Evolutionary conservation across 75 land plant genomes (phyloP).

Genomic region (Isoetes taiwanensis): DNA sequence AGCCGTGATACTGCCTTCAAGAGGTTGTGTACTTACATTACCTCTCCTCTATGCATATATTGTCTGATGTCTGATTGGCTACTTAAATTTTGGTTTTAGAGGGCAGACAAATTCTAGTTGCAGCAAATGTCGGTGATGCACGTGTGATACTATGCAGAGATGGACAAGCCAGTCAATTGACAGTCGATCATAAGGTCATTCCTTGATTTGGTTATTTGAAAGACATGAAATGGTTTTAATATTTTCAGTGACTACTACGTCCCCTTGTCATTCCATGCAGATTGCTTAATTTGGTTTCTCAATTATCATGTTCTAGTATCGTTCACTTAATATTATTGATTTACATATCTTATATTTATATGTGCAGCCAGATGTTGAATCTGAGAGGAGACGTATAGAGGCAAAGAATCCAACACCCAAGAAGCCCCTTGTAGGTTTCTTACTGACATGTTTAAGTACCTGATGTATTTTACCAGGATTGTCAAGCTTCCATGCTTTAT

Average conservation of each 20-base stretch:
- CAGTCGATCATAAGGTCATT: conserved; percentile 39
- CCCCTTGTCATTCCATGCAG: too few relatives aligned
- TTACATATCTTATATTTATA: background rate
- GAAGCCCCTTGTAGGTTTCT: conserved; percentile 30
- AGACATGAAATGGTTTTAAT: too few relatives aligned
- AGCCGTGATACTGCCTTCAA: conserved; percentile 17
- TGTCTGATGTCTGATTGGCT: background rate
- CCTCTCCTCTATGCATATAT: background rate
- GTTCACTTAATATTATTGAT: too few relatives aligned
- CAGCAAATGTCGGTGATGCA: conserved; percentile 44
- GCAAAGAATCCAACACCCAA: conserved; percentile 39
- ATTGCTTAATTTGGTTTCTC: background rate
- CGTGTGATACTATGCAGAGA: conserved; percentile 35
- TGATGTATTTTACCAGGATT: background rate
- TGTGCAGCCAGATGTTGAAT: conserved; percentile 45
- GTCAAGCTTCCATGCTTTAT: background rate
- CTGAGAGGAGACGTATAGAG: conserved; percentile 37
- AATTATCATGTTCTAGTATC: too few relatives aligned
- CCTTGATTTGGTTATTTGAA: too few relatives aligned
- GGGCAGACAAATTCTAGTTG: conserved; percentile 16
- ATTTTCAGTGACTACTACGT: too few relatives aligned
- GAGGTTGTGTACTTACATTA: conserved; percentile 13
- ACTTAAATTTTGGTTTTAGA: conserved; percentile 9
- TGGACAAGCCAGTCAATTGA: conserved; percentile 32
- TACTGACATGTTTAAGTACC: background rate